phyloP scores from a whole-genome alignment of 495 filamentous ascomycete species.

The Echria macrotheca region DNA sequence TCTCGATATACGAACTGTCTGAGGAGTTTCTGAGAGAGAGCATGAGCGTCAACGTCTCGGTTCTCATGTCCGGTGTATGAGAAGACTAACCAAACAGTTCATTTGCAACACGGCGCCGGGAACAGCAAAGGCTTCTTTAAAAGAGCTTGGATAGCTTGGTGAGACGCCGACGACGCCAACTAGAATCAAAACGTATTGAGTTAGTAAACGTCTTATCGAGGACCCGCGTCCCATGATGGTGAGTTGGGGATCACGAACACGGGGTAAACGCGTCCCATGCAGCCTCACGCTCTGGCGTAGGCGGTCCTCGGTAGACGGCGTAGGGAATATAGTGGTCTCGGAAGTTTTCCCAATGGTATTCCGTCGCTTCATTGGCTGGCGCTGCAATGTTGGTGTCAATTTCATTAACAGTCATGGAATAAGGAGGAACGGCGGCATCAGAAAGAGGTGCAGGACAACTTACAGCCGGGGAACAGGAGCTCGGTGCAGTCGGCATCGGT shows the following conservation, averaged over 20 bases:
- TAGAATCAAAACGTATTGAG: too few relatives aligned
- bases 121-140: background rate
- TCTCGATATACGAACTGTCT: background rate
- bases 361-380: background rate
- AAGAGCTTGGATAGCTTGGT: background rate
- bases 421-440: too few relatives aligned
- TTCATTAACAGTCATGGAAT: too few relatives aligned
- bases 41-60: background rate
- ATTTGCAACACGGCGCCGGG: background rate
- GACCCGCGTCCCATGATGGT: too few relatives aligned
- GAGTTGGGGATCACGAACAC: too few relatives aligned
- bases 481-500: background rate
- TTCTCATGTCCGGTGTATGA: background rate
- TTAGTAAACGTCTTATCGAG: too few relatives aligned
- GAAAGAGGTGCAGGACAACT: background rate
- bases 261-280: background rate
- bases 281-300: background rate
- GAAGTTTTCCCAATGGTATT: background rate
- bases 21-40: background rate
- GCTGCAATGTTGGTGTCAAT: background rate
- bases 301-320: background rate
- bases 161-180: too few relatives aligned
- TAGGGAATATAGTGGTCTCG: background rate
- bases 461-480: background rate
- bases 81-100: background rate